phyloP scores from a whole-genome alignment of 495 filamentous ascomycete genomes.

The Annulohypoxylon maeteangense region DNA sequence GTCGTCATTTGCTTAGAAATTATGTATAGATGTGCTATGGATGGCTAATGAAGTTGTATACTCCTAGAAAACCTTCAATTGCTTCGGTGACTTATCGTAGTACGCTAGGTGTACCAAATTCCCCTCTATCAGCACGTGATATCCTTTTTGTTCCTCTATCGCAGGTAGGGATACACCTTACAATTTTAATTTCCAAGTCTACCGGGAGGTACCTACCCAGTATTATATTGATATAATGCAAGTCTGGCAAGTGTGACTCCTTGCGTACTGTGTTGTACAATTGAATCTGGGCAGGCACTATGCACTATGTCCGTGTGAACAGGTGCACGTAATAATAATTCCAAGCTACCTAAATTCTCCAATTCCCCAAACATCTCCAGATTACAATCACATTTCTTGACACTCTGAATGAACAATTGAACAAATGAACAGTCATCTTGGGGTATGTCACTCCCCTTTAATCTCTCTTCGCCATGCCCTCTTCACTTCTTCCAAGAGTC shows the following conservation, averaged over 20 bases:
- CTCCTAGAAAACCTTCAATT: slow-evolving; percentile 39
- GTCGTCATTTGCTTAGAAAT: slow-evolving; percentile 14
- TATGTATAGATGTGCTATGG: neutral
- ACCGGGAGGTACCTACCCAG: too few relatives aligned
- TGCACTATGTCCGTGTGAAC: too few relatives aligned
- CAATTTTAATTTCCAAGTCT: too few relatives aligned
- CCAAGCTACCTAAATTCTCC: too few relatives aligned
- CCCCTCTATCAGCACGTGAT: slow-evolving; percentile 43
- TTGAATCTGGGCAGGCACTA: neutral
- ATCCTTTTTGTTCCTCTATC: neutral
- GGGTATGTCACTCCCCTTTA: slow-evolving; percentile 2
- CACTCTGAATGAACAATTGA: too few relatives aligned
- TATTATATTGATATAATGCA: slow-evolving; percentile 4
- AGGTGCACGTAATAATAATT: too few relatives aligned
- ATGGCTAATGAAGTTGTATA: slow-evolving; percentile 3
- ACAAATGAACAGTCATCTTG: neutral
- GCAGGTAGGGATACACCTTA: neutral
- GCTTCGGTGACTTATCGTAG: slow-evolving; percentile 38
- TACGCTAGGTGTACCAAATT: slow-evolving; percentile 4
- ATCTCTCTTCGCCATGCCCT: slow-evolving; percentile 42
- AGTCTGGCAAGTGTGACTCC: neutral
- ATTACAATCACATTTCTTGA: neutral
- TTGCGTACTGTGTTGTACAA: neutral
- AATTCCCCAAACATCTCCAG: too few relatives aligned
- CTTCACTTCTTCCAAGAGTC: slow-evolving; percentile 56